Base-by-base conservation (phyloP, 2,329 filamentous ascomycete species). In the Verticillium klebahnii region DNA sequence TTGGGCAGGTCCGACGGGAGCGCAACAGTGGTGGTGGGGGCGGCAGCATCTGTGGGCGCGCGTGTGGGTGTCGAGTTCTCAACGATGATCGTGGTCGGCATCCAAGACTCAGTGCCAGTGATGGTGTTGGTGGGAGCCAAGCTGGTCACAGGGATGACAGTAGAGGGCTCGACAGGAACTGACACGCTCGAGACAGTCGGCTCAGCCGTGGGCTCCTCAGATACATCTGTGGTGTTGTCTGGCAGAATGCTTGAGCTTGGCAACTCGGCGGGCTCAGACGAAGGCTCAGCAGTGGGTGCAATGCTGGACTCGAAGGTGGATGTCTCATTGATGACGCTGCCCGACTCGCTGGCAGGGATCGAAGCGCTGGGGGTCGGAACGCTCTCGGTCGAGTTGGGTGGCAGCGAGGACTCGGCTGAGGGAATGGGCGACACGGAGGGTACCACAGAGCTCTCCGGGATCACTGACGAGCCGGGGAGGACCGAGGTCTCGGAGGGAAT, bases 1-100 rank as follows among this genome's bases (percentile, higher is more conserved):
- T 86, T 86, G 23, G 93, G 93, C 62, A 96, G 81, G 39, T 81
- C 80, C 0, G 86, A 84, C 0, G 91, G 89, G 60, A 92, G 78
- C 25, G 82, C 81, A 19, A 81, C 82, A 0, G 79, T 70, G 6
- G 76, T 78, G 2, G 81, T 77, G 0, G 78, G 78, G 12, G 77
- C 74, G 45, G 69, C 76, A 4, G 74, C 76, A 68, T 73, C 68
- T 59, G 78, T 67, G 62, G 78, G 77, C 9, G 45, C 45, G 19
- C 45, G 45, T 34, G 74, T 67, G 12, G 77, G 74, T 1, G 79
- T 78, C 5, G 82, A 75, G 39, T 72, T 70, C 67, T 86, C 84
- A 52, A 85, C 80, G 15, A 89, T 76, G 58, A 91, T 86, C 23
- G 85, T 88, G 0, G 86, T 83, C 0, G 86, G 85, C 29, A 89